Evolutionary conservation across 2,329 filamentous ascomycete species (phyloP).

Genomic region (Gaeumannomyces tritici): DNA sequence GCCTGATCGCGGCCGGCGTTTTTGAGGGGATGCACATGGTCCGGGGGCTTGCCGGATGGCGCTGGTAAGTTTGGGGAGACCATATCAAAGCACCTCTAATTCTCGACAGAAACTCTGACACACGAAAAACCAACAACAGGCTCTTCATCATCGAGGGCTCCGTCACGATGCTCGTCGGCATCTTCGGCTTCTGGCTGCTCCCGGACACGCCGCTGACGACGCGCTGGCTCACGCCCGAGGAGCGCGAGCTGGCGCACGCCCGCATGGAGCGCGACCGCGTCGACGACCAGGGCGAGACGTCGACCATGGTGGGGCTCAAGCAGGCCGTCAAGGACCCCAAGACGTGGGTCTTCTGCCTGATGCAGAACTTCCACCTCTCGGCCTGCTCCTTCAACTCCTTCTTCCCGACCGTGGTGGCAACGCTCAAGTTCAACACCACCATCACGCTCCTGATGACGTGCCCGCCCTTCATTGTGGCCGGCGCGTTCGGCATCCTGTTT

Average conservation of each 20-base stretch:
- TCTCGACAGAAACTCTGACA: too few species aligned
- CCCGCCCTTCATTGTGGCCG: constrained; percentile 33
- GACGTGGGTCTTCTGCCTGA: constrained; percentile 15
- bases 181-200: constrained; percentile 11
- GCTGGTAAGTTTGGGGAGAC: constrained; percentile 24
- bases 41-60: constrained; percentile 38
- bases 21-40: constrained; percentile 35
- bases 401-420: constrained; percentile 21
- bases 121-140: background rate
- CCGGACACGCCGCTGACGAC: constrained; percentile 15
- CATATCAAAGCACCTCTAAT: too few species aligned
- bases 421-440: constrained; percentile 24
- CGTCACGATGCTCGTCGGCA: constrained; percentile 20
- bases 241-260: constrained; percentile 16
- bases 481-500: constrained; percentile 11
- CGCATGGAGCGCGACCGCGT: constrained; percentile 17
- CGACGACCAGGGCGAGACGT: constrained; percentile 14
- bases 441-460: constrained; percentile 34
- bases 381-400: constrained; percentile 11
- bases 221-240: constrained; percentile 13
- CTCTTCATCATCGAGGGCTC: constrained; percentile 26
- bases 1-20: constrained; percentile 34
- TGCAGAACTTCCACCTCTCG: constrained; percentile 11
- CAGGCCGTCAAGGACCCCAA: constrained; percentile 14
- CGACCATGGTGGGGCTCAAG: constrained; percentile 11